Base-by-base conservation (phyloP, 83 land plant genomes). In the Picea engelmannii region DNA sequence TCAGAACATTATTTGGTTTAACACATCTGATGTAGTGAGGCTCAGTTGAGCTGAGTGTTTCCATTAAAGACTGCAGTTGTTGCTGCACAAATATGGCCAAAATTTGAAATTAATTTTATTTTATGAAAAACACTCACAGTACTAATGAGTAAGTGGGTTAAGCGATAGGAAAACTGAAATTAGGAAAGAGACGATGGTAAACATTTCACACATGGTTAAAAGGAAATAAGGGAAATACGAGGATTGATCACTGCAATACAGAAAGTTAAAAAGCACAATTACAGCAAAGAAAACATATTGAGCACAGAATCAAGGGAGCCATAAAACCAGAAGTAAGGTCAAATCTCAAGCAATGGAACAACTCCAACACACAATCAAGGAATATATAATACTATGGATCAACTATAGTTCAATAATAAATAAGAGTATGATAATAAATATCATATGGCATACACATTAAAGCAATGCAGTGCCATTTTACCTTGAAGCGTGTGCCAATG, bases 21-120 rank as follows among this genome's bases (percentile, higher is more conserved):
- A 96, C 95, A 80, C 98, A 96, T 83, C 98, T 85, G 11, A 96
- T 90, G 68, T 96, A 96, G 81, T 94, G 92, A 52, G 98, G 98
- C 84, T 92, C 87, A 35, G 95, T 96, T 12, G 94, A 91, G 79
- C 86, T 94, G 55, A 96, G 81, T 10, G 94, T 96, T 13, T 94
- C 95, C 97, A 96, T 96, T 79, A 96, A 85, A 42, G 92, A 89
- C 62, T 92, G 95, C 35, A 96, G 89, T 94, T 96, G 98, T 83
- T 90, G 91, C 98, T 96, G 91, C 71, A 87, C 15, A 23, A 20
- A 18, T 25, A 40, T n/a, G 59, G 62, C 20, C 21, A 38, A 76
- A 80, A 10, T 65, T 21, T 20, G 7, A 73, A 31, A 55, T 40
- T 74, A 47, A 23, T 49, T 81, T 64, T 15, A 49, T 8, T 24